These are phyloP conservation scores for Phialophora chinensis DNA, from an alignment of 2,329 filamentous ascomycete species.

Conservation along the genomic window DNA sequence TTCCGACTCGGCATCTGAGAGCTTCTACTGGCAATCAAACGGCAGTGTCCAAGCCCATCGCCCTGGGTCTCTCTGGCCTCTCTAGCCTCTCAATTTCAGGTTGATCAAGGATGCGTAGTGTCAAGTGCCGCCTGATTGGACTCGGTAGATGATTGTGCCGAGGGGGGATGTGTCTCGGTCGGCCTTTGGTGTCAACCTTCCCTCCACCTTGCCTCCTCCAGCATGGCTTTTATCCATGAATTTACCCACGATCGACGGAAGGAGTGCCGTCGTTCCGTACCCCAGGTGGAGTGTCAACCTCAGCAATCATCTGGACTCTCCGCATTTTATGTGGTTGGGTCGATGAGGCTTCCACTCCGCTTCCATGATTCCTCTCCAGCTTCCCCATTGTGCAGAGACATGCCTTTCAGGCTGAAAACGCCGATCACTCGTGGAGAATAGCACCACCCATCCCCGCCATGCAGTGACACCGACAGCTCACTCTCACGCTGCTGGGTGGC, in stretches of 20 bases:
- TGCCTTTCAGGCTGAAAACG: conserved; percentile 28
- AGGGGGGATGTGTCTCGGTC: background rate
- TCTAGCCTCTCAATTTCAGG: background rate
- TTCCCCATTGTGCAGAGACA: background rate
- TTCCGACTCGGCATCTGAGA: background rate
- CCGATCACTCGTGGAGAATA: conserved; percentile 17
- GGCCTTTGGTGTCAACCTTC: background rate
- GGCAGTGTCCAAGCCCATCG: background rate
- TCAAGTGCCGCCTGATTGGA: background rate
- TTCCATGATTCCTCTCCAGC: conserved; percentile 6
- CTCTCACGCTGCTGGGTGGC: conserved; percentile 8
- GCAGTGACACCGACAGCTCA: conserved; percentile 8
- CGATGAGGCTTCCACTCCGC: background rate
- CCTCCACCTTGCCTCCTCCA: background rate
- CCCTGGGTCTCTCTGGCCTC: background rate
- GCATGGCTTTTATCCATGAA: conserved; percentile 17
- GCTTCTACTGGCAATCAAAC: background rate
- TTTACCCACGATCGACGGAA: conserved; percentile 22
- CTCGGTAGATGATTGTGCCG: conserved; percentile 22
- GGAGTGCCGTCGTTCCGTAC: conserved; percentile 19
- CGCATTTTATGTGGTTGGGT: conserved; percentile 3
- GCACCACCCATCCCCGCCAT: conserved; percentile 17
- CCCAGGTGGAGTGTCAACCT: conserved; percentile 20
- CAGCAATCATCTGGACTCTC: conserved; percentile 1
- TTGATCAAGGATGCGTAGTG: background rate